Percentiles rank a stretch among this genome's conserved stretches.
Evolutionary conservation across 1,139 yeast species (phyloP).

Genomic region (Pichia sp.): DNA sequence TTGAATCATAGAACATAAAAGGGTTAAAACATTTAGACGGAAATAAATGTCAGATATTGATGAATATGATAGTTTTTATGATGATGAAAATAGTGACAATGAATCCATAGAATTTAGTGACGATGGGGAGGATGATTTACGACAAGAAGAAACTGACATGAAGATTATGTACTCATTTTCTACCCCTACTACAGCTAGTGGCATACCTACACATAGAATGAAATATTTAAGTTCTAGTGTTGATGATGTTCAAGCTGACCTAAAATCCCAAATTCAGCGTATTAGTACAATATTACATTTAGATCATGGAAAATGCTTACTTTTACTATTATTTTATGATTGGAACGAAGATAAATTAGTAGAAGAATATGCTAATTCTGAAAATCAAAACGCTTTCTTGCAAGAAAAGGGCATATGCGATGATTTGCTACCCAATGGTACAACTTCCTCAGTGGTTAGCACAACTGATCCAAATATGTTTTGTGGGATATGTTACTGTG

Average conservation of each 20-base stretch:
- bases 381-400: slow-evolving; percentile 37
- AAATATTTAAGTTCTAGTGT: slow-evolving; percentile 20
- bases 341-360: slow-evolving; percentile 75
- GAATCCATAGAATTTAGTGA: slow-evolving; percentile 1
- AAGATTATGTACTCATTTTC: slow-evolving; percentile 20
- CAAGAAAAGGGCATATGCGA: slow-evolving; percentile 22
- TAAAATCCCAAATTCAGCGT: slow-evolving; percentile 18
- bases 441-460: slow-evolving; percentile 18
- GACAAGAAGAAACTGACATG: slow-evolving; percentile 8
- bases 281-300: slow-evolving; percentile 23
- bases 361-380: slow-evolving; percentile 54
- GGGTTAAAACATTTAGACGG: neutral
- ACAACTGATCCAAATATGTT: slow-evolving; percentile 32
- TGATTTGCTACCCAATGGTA: slow-evolving; percentile 33
- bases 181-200: slow-evolving; percentile 16
- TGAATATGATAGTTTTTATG: neutral
- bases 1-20: no score
- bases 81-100: slow-evolving; percentile 9
- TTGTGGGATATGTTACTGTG: slow-evolving; percentile 70
- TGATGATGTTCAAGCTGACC: slow-evolving; percentile 24
- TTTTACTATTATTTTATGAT: slow-evolving; percentile 52
- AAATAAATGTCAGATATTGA: neutral
- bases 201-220: slow-evolving; percentile 26
- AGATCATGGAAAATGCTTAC: slow-evolving; percentile 25
- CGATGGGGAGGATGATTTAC: slow-evolving; percentile 4